Conservation (phyloP, 1,139 yeast genomes). For the Yamadazyma pseudoaaseri region DNA sequence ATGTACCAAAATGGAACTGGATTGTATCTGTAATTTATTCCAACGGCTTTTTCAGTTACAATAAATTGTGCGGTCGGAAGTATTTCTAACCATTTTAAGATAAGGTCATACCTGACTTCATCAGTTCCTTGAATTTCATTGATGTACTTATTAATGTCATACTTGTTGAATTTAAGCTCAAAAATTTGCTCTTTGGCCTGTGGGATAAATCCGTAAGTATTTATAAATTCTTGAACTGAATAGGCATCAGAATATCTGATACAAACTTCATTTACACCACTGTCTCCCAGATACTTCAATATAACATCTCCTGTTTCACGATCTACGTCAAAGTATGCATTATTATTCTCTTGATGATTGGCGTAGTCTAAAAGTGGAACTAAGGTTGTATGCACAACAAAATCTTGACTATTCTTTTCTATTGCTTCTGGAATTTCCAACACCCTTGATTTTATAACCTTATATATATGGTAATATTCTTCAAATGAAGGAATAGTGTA, state of each 20-base stretch:
- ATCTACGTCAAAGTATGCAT: constrained; percentile 65
- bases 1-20: constrained; percentile 18
- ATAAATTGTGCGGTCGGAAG: constrained; percentile 25
- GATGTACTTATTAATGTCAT: constrained; percentile 10
- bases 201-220: constrained; percentile 62
- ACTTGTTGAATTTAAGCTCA: constrained; percentile 10
- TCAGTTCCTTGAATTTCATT: constrained; percentile 12
- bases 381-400: constrained; percentile 50
- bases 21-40: constrained; percentile 16
- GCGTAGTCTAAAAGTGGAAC: constrained; percentile 71
- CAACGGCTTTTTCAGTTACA: constrained; percentile 14
- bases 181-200: constrained; percentile 9
- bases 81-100: constrained; percentile 27
- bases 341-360: constrained; percentile 50
- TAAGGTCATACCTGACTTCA: constrained; percentile 12
- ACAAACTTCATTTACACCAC: constrained; percentile 18
- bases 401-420: constrained; percentile 28
- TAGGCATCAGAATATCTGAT: constrained; percentile 12
- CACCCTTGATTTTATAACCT: constrained; percentile 56
- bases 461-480: constrained; percentile 39
- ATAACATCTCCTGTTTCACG: constrained; percentile 44
- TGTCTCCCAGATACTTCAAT: constrained; percentile 16
- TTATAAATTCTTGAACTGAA: constrained; percentile 33
- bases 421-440: constrained; percentile 57
- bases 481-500: constrained; percentile 20